A percentile compares a stretch with the other conserved stretches of the same genome.
These are phyloP conservation scores for Microbotryum violaceum DNA, from an alignment of 1,284 basidiomycete species.

Conservation along the genomic window DNA sequence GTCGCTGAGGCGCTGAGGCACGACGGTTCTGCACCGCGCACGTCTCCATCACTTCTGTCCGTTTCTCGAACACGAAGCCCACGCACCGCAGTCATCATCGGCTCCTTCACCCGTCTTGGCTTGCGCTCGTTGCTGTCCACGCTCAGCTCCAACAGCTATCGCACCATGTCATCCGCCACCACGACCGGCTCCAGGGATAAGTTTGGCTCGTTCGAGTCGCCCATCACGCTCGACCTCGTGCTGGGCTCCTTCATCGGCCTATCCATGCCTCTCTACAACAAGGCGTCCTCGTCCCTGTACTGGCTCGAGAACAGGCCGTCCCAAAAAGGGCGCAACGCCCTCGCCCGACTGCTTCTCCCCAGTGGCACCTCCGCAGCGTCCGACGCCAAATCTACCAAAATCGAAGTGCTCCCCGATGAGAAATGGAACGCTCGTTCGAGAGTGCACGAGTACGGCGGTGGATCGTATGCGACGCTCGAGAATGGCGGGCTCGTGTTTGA, in stretches of 20 bases:
- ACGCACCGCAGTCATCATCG: no score
- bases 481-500: constrained; percentile 40
- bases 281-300: constrained; percentile 50
- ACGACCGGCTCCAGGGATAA: no score
- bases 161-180: no score
- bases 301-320: constrained; percentile 57
- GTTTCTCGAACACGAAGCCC: no score
- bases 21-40: no score
- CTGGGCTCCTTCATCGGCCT: constrained; percentile 41
- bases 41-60: no score
- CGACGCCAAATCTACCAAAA: constrained; percentile 25
- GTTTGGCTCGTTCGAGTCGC: constrained; percentile 56
- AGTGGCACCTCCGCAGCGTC: not conserved
- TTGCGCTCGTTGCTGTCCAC: no score
- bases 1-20: no score
- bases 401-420: constrained; percentile 48
- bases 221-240: constrained; percentile 52
- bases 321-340: constrained; percentile 53
- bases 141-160: no score
- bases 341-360: constrained; percentile 49
- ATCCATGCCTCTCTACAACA: constrained; percentile 47
- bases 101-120: no score
- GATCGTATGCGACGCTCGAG: constrained; percentile 39
- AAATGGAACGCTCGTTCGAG: constrained; percentile 53
- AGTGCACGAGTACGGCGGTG: constrained; percentile 44